phyloP scores from a whole-genome alignment of 202 grass and related monocot species.

The Elaeis oleifera region DNA sequence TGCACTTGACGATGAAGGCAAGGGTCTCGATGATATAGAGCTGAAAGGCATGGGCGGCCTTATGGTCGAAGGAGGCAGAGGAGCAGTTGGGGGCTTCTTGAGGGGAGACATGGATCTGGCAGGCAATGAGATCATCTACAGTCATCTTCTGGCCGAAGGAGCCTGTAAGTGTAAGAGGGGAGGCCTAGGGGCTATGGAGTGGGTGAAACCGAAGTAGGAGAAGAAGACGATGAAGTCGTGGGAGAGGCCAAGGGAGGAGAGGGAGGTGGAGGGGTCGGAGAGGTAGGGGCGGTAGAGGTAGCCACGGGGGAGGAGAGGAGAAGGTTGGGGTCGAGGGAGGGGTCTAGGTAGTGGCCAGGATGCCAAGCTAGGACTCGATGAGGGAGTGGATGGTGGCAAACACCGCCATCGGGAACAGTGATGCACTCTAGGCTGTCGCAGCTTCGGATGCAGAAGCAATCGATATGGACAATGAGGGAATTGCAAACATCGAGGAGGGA shows the following conservation, averaged over 20 bases:
- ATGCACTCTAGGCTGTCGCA: slow-evolving; percentile 79
- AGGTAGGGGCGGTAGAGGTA: slow-evolving; percentile 2
- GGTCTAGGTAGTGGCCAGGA: slow-evolving; percentile 45
- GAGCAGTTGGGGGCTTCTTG: slow-evolving; percentile 62
- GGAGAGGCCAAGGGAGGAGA: slow-evolving; percentile 47
- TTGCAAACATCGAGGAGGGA: no score
- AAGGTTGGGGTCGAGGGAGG: slow-evolving; percentile 57
- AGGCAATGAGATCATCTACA: slow-evolving; percentile 84
- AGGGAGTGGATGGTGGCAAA: slow-evolving; percentile 47
- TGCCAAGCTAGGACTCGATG: slow-evolving; percentile 50
- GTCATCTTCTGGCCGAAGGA: slow-evolving; percentile 80
- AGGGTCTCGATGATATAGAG: slow-evolving; percentile 62
- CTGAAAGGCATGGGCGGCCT: slow-evolving; percentile 71
- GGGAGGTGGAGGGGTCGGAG: slow-evolving; percentile 29
- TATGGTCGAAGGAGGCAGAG: slow-evolving; percentile 66
- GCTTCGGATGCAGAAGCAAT: slow-evolving; percentile 61
- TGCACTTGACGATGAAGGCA: slow-evolving; percentile 66
- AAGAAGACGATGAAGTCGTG: slow-evolving; percentile 75
- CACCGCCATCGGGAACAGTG: slow-evolving; percentile 36
- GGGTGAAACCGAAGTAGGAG: slow-evolving; percentile 35
- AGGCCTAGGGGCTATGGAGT: background rate
- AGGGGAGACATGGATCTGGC: slow-evolving; percentile 79
- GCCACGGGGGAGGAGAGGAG: slow-evolving; percentile 32
- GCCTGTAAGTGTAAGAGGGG: slow-evolving; percentile 30
- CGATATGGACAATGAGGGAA: no score